Evolutionary conservation across 805 yeast genomes (phyloP), one percentile per base, ranked within the genome.

Genomic region (Starmerella bombicola): DNA sequence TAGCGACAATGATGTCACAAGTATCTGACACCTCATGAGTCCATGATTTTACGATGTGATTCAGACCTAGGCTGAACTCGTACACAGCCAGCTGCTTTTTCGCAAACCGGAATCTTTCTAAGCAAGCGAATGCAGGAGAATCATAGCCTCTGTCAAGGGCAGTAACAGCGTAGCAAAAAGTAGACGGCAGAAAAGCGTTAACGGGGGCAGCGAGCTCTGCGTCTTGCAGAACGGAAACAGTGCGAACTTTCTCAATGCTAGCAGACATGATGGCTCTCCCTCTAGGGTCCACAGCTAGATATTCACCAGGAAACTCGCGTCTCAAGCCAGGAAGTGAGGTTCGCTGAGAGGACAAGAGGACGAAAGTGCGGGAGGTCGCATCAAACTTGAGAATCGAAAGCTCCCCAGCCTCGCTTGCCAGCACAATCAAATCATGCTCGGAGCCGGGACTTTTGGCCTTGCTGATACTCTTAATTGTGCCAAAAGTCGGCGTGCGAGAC

Each of bases 11-110:
- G 40, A 70, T 63, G 46, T 67, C 72, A 1, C 86, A 63, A 1
- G 67, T 43, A 19, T 48, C 49, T 1, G 60, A 54, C 2, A 74
- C 58, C 6, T 46, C 55, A 31, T 58, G 68, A n/a, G 69, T 55
- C 60, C 60, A 67, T 48, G 67, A 67, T 42, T 69, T 70, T 1
- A 80, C 66, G 2, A 86, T 71, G 55, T 79, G 80, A 54, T 86
- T 86, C 35, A 88, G 63, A 1, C 96, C 95, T 30, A 82, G 68
- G 57, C 91, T 96, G 20, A 86, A 61, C 53, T 83, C 88, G 60
- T 88, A 88, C 55, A 73, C 80, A 3, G 73, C 70, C 38, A 88
- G 62, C 22, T 54, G 49, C 37, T 61, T 66, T 42, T 53, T 30
- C 3, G 38, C 49, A 28, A 15, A 62, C 5, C 64, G 53, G 42